Conservation (phyloP, 2,329 filamentous ascomycete genomes). For the Beauveria pseudobassiana region DNA sequence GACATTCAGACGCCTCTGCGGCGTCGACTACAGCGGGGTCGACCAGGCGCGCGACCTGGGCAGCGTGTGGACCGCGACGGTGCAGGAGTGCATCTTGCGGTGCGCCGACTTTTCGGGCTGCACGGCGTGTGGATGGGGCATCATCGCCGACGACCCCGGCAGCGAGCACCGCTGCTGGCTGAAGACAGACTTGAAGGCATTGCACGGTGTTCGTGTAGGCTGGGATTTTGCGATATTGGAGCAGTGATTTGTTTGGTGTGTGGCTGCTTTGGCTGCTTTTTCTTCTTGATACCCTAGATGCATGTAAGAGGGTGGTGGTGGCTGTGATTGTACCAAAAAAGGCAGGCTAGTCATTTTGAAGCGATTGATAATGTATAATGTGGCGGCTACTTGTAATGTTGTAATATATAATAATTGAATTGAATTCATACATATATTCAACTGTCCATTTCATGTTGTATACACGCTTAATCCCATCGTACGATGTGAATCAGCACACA, state of each 20-base stretch:
- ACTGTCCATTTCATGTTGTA: no score
- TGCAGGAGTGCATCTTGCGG: slow-evolving; percentile 37
- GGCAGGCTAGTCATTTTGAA: no score
- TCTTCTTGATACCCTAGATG: background rate
- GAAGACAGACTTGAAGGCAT: slow-evolving; percentile 29
- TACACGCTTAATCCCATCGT: no score
- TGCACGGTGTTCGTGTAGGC: slow-evolving; percentile 24
- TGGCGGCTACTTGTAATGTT: no score
- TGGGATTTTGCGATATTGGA: slow-evolving; percentile 38
- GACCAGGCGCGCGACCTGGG: slow-evolving; percentile 27
- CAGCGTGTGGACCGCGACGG: slow-evolving; percentile 28
- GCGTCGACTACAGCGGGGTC: slow-evolving; percentile 35
- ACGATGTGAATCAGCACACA: no score
- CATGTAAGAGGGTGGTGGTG: no score
- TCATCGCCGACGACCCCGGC: slow-evolving; percentile 31
- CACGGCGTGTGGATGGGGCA: slow-evolving; percentile 38
- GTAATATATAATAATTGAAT: no score
- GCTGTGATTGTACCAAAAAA: no score
- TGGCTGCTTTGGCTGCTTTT: background rate
- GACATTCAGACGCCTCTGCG: slow-evolving; percentile 37
- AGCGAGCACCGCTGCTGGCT: slow-evolving; percentile 36
- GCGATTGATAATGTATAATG: no score
- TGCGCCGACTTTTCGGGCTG: slow-evolving; percentile 34
- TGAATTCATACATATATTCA: no score
- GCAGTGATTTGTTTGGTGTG: background rate